These are phyloP conservation scores for Hypoxylon sp. DNA, from an alignment of 2,329 filamentous ascomycete genomes.

Conservation along the genomic window DNA sequence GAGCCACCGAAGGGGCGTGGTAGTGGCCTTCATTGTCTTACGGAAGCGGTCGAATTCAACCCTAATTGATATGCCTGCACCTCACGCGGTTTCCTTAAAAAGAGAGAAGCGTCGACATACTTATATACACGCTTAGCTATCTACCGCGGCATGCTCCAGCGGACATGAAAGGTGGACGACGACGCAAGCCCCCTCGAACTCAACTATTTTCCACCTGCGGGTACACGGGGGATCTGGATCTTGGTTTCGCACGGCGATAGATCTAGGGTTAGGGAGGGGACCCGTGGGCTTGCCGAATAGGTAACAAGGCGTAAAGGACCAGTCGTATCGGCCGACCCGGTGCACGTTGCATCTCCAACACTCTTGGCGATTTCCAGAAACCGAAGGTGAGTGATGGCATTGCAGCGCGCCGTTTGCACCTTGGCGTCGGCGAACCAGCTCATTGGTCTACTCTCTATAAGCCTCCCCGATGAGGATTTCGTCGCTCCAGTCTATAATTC, in stretches of 20 bases:
- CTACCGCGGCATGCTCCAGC: constrained; percentile 2
- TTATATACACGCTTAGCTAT: constrained; percentile 5
- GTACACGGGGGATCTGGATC: constrained; percentile 28
- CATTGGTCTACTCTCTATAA: constrained; percentile 17
- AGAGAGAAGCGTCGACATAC: constrained; percentile 1
- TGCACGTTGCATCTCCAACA: constrained; percentile 26
- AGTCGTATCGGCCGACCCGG: constrained; percentile 26
- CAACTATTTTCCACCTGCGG: constrained; percentile 25
- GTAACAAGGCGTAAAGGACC: constrained; percentile 22
- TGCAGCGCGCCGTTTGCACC: constrained; percentile 17
- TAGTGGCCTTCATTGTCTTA: constrained; percentile 28
- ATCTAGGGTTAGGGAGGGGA: no score
- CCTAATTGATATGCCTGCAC: neutral
- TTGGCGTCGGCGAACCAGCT: constrained; percentile 27
- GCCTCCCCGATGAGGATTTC: neutral
- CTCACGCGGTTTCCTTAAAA: neutral
- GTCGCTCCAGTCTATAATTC: neutral
- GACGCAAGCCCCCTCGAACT: constrained; percentile 1
- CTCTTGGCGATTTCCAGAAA: constrained; percentile 37
- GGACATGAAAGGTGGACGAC: constrained; percentile 31
- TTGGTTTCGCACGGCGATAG: constrained; percentile 9
- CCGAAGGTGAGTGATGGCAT: constrained; percentile 30
- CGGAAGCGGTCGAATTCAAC: neutral
- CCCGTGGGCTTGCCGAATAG: constrained; percentile 2
- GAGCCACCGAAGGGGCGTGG: constrained; percentile 27